These are phyloP conservation scores for Colletotrichum spaethianum DNA, from an alignment of 2,329 filamentous ascomycete genomes.

Conservation along the genomic window DNA sequence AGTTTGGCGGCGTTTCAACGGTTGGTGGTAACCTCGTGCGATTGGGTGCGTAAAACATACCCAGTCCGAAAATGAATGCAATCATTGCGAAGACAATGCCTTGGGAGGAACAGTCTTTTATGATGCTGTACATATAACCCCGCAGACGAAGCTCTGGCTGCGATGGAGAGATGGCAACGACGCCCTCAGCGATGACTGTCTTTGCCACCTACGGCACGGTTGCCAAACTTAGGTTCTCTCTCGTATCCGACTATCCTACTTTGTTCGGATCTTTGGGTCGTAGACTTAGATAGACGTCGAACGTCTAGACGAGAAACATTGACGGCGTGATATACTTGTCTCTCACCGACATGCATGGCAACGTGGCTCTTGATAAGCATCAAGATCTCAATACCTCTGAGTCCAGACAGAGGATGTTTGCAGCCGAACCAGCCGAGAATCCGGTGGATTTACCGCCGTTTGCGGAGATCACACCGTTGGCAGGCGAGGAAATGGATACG, in stretches of 20 bases:
- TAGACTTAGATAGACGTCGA: neutral
- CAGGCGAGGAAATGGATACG: neutral
- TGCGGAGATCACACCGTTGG: constrained; percentile 2
- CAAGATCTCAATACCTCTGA: neutral
- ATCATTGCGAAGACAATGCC: neutral
- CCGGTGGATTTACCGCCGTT: neutral
- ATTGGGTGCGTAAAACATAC: neutral
- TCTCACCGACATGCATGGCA: neutral
- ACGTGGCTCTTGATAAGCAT: neutral
- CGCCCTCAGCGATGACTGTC: neutral
- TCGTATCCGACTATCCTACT: neutral
- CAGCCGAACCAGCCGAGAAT: neutral
- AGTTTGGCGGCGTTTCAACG: neutral
- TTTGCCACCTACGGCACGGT: neutral
- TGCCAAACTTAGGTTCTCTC: neutral
- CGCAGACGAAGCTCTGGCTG: neutral
- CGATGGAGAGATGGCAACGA: neutral
- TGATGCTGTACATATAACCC: neutral
- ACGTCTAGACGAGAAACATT: neutral
- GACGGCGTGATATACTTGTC: neutral
- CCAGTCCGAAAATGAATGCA: neutral
- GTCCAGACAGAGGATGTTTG: constrained; percentile 5
- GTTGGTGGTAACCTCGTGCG: neutral
- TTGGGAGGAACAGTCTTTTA: neutral
- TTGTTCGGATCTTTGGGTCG: neutral